A percentile compares a stretch with the other conserved stretches of the same genome.
phyloP scores from a whole-genome alignment of 208 protist genomes.

The Wallacemonas sp. region DNA sequence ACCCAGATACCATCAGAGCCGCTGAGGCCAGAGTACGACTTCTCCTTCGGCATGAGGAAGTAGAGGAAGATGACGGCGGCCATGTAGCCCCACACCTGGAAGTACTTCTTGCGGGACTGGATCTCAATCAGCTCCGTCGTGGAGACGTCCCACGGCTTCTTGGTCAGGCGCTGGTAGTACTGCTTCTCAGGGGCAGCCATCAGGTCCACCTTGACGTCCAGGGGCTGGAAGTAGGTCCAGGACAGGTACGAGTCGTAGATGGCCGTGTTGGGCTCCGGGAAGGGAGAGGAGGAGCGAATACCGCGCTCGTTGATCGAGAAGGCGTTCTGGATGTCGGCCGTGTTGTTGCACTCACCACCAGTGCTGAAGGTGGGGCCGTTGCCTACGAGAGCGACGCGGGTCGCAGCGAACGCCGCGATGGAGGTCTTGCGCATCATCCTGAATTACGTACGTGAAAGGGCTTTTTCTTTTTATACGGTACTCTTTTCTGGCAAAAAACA shows the following conservation, averaged over 20 bases:
- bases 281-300: slow-evolving; percentile 86
- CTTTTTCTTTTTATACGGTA: neutral
- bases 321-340: slow-evolving; percentile 75
- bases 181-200: slow-evolving; percentile 82
- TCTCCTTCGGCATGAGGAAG: slow-evolving; percentile 93
- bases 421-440: slow-evolving; percentile 82
- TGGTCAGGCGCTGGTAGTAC: slow-evolving; percentile 90
- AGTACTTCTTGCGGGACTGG: slow-evolving; percentile 86
- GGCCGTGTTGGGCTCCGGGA: slow-evolving; percentile 89
- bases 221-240: slow-evolving; percentile 92
- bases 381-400: slow-evolving; percentile 73
- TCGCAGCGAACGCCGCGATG: slow-evolving; percentile 63
- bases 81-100: slow-evolving; percentile 78
- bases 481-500: too few species aligned
- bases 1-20: slow-evolving; percentile 86
- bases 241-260: slow-evolving; percentile 89
- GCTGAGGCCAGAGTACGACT: slow-evolving; percentile 82
- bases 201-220: slow-evolving; percentile 86
- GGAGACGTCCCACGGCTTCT: slow-evolving; percentile 88
- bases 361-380: slow-evolving; percentile 90
- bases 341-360: slow-evolving; percentile 87
- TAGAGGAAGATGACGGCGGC: slow-evolving; percentile 72
- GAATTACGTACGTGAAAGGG: neutral
- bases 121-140: slow-evolving; percentile 89
- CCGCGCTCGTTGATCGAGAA: slow-evolving; percentile 85